A percentile compares a stretch with the other conserved stretches of the same genome.
Evolutionary conservation across 306 rosid species (phyloP).

Genomic region (Castanospermum australe): DNA sequence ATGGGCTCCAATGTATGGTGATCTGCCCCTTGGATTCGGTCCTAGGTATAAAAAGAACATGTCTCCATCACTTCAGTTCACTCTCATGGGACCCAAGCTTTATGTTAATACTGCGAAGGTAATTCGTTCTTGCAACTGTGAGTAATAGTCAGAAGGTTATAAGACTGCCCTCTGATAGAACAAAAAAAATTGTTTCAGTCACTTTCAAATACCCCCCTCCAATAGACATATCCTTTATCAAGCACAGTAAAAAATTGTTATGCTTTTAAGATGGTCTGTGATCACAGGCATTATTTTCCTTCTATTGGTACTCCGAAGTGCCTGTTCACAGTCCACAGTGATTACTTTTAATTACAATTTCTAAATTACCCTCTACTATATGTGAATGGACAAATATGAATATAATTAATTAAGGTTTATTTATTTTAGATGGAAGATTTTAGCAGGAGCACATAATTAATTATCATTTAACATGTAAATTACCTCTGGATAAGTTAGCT

Average conservation of each 20-base stretch:
- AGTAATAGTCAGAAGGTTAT: neutral
- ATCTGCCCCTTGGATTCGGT: slow-evolving; percentile 70
- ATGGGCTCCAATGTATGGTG: slow-evolving; percentile 92
- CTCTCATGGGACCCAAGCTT: slow-evolving; percentile 84
- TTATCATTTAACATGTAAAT: neutral
- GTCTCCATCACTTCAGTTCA: slow-evolving; percentile 76
- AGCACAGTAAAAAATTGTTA: too few species aligned
- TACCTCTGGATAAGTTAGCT: neutral
- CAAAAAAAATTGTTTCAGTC: neutral
- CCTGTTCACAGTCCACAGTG: too few species aligned
- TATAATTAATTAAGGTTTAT: too few species aligned
- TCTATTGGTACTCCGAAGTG: too few species aligned
- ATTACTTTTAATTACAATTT: too few species aligned
- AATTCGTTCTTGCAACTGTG: slow-evolving; percentile 5
- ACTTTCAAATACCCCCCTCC: neutral
- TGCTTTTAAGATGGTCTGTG: neutral
- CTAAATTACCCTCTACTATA: too few species aligned
- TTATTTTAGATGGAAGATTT: neutral
- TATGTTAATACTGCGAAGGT: slow-evolving; percentile 87
- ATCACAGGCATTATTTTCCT: neutral
- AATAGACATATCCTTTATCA: too few species aligned
- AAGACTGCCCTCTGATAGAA: neutral
- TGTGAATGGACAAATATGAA: too few species aligned
- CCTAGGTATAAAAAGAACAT: slow-evolving; percentile 51
- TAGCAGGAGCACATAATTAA: neutral